These are phyloP conservation scores for Penicillium brevicompactum DNA, from an alignment of 2,329 filamentous ascomycete species.

Conservation along the genomic window DNA sequence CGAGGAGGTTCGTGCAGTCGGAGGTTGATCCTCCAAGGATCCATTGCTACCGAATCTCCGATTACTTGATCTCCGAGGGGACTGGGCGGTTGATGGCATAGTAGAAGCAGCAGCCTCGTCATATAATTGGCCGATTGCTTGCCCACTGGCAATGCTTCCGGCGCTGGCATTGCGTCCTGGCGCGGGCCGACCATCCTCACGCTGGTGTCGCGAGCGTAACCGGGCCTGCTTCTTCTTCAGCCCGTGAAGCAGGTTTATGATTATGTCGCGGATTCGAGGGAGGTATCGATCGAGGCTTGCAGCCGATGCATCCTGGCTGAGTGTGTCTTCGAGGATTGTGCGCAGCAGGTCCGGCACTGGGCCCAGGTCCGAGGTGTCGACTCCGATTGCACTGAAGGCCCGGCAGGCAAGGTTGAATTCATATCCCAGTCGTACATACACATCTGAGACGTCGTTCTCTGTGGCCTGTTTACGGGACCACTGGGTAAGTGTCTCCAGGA, in stretches of 20 bases:
- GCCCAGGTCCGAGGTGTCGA: slow-evolving; percentile 90
- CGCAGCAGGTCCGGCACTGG: slow-evolving; percentile 91
- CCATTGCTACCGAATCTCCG: slow-evolving; percentile 44
- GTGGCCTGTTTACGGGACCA: slow-evolving; percentile 93
- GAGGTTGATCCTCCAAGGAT: slow-evolving; percentile 38
- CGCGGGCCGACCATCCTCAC: slow-evolving; percentile 48
- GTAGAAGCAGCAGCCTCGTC: slow-evolving; percentile 39
- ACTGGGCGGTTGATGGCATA: slow-evolving; percentile 26
- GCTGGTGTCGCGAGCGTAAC: slow-evolving; percentile 61
- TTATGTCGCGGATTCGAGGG: slow-evolving; percentile 94
- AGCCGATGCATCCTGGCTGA: slow-evolving; percentile 93
- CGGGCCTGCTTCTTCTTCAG: slow-evolving; percentile 97
- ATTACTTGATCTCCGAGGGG: slow-evolving; percentile 35
- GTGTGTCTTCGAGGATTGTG: slow-evolving; percentile 88
- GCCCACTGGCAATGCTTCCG: slow-evolving; percentile 49
- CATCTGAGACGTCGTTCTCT: slow-evolving; percentile 94
- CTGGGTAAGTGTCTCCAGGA: slow-evolving; percentile 94
- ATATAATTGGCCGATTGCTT: slow-evolving; percentile 49
- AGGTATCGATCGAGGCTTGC: slow-evolving; percentile 93
- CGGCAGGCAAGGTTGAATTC: slow-evolving; percentile 99
- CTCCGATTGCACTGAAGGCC: slow-evolving; percentile 94
- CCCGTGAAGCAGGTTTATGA: slow-evolving; percentile 94
- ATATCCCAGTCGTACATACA: slow-evolving; percentile 95
- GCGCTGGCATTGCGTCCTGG: slow-evolving; percentile 48
- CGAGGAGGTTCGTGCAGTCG: slow-evolving; percentile 31